Conservation (phyloP, 75 land plant species). For the Selaginella tamariscina region DNA sequence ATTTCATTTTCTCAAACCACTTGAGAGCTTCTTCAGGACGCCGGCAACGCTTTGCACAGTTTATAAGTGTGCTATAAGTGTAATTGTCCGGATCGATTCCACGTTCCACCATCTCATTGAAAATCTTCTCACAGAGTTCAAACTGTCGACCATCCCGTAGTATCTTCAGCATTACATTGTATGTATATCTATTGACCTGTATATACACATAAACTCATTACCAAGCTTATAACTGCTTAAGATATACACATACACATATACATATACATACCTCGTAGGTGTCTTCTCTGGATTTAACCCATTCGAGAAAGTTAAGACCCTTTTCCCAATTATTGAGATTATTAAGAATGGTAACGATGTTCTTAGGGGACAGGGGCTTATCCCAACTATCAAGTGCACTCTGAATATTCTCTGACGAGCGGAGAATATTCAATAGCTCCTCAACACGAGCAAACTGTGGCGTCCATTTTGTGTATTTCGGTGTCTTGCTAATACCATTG, state of each 20-base stretch:
- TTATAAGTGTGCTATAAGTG: constrained; percentile 83
- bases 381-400: constrained; percentile 5
- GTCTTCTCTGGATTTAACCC: constrained; percentile 42
- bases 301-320: constrained; percentile 39
- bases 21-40: constrained; percentile 54
- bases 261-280: no score
- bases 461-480: neutral
- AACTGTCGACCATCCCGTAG: constrained; percentile 58
- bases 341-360: constrained; percentile 46
- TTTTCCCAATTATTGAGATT: constrained; percentile 45
- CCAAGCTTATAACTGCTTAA: no score
- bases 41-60: constrained; percentile 60
- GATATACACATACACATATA: no score
- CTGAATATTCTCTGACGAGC: neutral
- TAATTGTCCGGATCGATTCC: constrained; percentile 56
- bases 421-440: neutral
- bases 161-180: constrained; percentile 75
- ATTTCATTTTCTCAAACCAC: constrained; percentile 75
- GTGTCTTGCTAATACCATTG: no score
- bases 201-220: no score
- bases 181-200: constrained; percentile 53
- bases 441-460: neutral
- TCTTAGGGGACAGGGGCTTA: constrained; percentile 30
- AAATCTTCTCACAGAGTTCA: constrained; percentile 43
- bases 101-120: constrained; percentile 47